Evolutionary conservation across 2,329 filamentous ascomycete species (phyloP).

Genomic region (Ceratocystis alfenasii): DNA sequence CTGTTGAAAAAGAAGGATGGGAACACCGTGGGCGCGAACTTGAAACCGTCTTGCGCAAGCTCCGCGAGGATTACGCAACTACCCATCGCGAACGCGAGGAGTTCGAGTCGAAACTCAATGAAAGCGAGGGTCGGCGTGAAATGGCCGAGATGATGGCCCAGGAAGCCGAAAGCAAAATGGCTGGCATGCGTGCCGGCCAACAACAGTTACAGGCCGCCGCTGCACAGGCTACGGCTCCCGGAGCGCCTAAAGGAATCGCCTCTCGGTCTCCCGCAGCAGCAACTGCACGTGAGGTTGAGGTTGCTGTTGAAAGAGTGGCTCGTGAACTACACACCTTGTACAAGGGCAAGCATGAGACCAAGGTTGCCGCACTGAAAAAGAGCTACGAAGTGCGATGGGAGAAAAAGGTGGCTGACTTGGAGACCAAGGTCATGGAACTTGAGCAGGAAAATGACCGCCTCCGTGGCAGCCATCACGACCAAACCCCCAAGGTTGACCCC

Average conservation of each 20-base stretch:
- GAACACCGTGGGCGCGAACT: slow-evolving; percentile 77
- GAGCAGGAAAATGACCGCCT: slow-evolving; percentile 64
- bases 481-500: slow-evolving; percentile 32
- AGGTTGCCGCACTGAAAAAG: slow-evolving; percentile 80
- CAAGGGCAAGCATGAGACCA: slow-evolving; percentile 94
- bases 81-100: slow-evolving; percentile 72
- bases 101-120: slow-evolving; percentile 61
- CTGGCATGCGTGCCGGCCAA: slow-evolving; percentile 56
- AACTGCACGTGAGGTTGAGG: slow-evolving; percentile 56
- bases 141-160: slow-evolving; percentile 64
- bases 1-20: slow-evolving; percentile 69
- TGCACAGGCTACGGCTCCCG: slow-evolving; percentile 25
- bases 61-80: slow-evolving; percentile 68
- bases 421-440: slow-evolving; percentile 57
- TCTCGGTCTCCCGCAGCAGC: slow-evolving; percentile 32
- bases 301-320: slow-evolving; percentile 82
- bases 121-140: slow-evolving; percentile 61
- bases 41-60: slow-evolving; percentile 64
- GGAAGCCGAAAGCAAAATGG: slow-evolving; percentile 64
- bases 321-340: slow-evolving; percentile 85
- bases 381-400: slow-evolving; percentile 79
- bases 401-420: slow-evolving; percentile 71
- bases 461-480: slow-evolving; percentile 36
- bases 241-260: slow-evolving; percentile 23
- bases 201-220: slow-evolving; percentile 29